Percentiles rank a stretch among this genome's conserved stretches.
Evolutionary conservation across 2,329 filamentous ascomycete genomes (phyloP).

Genomic region (Furcasterigmium sp.): DNA sequence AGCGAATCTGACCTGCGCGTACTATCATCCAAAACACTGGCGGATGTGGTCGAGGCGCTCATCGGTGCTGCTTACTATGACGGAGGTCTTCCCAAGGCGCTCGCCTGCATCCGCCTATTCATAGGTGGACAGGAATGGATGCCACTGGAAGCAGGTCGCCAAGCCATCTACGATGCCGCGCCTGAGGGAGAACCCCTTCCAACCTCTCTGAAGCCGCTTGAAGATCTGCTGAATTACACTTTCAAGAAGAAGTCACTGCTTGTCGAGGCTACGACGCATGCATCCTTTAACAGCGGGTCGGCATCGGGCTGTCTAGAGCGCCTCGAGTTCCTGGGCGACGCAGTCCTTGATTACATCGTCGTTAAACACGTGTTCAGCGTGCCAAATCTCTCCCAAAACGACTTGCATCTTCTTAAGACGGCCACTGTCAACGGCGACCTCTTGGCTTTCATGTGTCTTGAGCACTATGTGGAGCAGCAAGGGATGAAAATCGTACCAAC

Average conservation of each 20-base stretch:
- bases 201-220: slow-evolving; percentile 43
- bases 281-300: slow-evolving; percentile 46
- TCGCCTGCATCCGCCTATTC: slow-evolving; percentile 61
- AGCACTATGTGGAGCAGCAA: slow-evolving; percentile 27
- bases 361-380: slow-evolving; percentile 54
- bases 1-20: slow-evolving; percentile 11
- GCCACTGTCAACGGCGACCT: slow-evolving; percentile 77
- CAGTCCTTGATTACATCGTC: slow-evolving; percentile 75
- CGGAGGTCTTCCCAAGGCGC: slow-evolving; percentile 59
- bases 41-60: slow-evolving; percentile 82
- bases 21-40: slow-evolving; percentile 73
- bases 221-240: slow-evolving; percentile 63
- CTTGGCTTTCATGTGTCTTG: slow-evolving; percentile 70
- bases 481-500: slow-evolving; percentile 9
- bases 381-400: slow-evolving; percentile 31
- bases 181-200: slow-evolving; percentile 28
- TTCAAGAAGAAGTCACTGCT: slow-evolving; percentile 67
- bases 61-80: slow-evolving; percentile 71
- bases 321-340: slow-evolving; percentile 84
- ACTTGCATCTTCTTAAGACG: slow-evolving; percentile 74
- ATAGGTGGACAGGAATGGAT: slow-evolving; percentile 55
- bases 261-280: slow-evolving; percentile 75
- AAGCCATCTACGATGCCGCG: slow-evolving; percentile 36
- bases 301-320: slow-evolving; percentile 57
- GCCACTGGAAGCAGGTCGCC: slow-evolving; percentile 32